These are phyloP conservation scores for Marasmius tenuissimus DNA, from an alignment of 1,284 basidiomycete species.

Conservation along the genomic window DNA sequence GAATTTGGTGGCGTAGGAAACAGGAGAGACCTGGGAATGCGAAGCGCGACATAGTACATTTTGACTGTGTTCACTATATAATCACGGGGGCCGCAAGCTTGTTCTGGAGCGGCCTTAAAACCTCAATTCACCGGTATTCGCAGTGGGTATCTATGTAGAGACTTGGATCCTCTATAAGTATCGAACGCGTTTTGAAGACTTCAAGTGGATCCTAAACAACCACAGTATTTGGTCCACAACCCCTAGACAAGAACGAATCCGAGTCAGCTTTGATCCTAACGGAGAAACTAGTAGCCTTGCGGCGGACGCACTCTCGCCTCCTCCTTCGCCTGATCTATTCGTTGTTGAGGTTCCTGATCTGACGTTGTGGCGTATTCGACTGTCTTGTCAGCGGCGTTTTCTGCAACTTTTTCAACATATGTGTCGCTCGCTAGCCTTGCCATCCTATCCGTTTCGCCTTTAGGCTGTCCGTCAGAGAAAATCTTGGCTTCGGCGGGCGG, in stretches of 20 bases:
- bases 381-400: slow-evolving; percentile 21
- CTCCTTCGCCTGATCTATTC: slow-evolving; percentile 23
- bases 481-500: neutral
- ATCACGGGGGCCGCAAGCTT: too few relatives aligned
- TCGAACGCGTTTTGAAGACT: neutral
- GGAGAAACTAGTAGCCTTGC: neutral
- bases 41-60: too few relatives aligned
- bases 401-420: slow-evolving; percentile 19
- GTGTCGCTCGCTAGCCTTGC: slow-evolving; percentile 13
- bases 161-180: neutral
- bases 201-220: slow-evolving; percentile 17
- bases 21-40: too few relatives aligned
- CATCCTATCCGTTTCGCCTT: neutral
- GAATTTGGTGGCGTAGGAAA: too few relatives aligned
- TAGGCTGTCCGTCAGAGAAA: neutral
- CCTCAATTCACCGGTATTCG: too few relatives aligned
- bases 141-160: neutral
- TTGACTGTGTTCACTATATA: too few relatives aligned
- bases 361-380: slow-evolving; percentile 21
- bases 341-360: slow-evolving; percentile 15
- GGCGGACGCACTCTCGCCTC: neutral
- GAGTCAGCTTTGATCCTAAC: neutral
- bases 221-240: slow-evolving; percentile 27
- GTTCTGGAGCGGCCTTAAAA: too few relatives aligned
- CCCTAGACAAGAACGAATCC: slow-evolving; percentile 16